Conservation (phyloP, 345 rosid species). For the Acer campestre region DNA sequence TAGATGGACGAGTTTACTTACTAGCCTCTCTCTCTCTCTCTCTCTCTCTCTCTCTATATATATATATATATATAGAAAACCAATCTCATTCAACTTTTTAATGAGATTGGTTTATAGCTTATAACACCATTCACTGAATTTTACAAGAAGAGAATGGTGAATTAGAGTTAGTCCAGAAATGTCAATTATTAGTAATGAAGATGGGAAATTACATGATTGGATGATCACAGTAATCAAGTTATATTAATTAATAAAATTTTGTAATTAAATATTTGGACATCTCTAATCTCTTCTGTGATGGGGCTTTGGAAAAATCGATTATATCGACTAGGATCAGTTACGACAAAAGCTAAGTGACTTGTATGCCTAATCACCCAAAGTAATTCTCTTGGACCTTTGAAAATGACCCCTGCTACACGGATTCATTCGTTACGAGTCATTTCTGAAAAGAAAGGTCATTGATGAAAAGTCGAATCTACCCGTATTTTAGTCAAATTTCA, state of each 20-base stretch:
- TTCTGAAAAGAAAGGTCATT: too few relatives aligned
- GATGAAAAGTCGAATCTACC: too few relatives aligned
- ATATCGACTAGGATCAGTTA: slow-evolving; percentile 8
- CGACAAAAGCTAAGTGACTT: slow-evolving; percentile 22
- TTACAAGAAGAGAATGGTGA: slow-evolving; percentile 3
- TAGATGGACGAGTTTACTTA: too few relatives aligned
- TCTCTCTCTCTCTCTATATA: too few relatives aligned
- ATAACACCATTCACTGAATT: background rate
- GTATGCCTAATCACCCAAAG: slow-evolving; percentile 23
- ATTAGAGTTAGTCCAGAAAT: background rate
- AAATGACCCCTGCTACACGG: background rate
- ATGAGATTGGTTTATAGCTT: background rate
- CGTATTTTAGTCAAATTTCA: too few relatives aligned
- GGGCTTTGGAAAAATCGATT: slow-evolving; percentile 32
- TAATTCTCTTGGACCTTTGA: slow-evolving; percentile 8
- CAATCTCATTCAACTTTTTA: too few relatives aligned
- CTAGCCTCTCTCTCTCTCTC: too few relatives aligned
- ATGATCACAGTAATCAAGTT: background rate
- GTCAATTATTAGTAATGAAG: slow-evolving; percentile 17
- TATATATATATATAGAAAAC: too few relatives aligned
- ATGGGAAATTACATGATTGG: background rate
- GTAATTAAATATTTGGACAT: background rate
- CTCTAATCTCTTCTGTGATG: background rate
- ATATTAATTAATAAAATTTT: background rate
- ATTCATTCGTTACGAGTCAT: too few relatives aligned